phyloP scores from a whole-genome alignment of 2,329 filamentous ascomycete species.

The Neocucurbitaria cava region DNA sequence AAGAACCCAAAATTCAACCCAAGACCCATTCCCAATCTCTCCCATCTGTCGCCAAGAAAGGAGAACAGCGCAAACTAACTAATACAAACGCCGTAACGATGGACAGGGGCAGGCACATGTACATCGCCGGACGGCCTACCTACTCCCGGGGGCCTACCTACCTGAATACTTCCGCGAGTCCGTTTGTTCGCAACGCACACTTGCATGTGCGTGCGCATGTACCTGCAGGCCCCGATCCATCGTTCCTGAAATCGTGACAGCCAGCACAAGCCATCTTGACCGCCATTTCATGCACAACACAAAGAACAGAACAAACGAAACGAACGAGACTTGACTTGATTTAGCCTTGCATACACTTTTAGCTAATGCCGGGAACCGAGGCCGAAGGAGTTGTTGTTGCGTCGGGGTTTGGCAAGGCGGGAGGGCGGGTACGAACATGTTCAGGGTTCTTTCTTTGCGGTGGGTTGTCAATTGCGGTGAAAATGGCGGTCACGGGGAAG shows the following conservation, averaged over 20 bases:
- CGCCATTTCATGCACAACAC: conserved; percentile 5
- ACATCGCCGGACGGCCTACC: too few species aligned
- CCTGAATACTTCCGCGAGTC: too few species aligned
- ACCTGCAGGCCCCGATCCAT: not conserved
- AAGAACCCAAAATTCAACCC: not conserved
- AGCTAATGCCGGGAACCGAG: too few species aligned
- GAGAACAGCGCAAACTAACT: not conserved
- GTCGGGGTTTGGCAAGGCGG: not conserved
- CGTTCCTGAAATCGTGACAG: not conserved
- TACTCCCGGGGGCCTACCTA: too few species aligned
- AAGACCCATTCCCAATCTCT: too few species aligned
- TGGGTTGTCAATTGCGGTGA: conserved; percentile 10
- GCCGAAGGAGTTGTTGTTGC: too few species aligned
- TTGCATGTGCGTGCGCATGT: not conserved
- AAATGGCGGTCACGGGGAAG: conserved; percentile 20
- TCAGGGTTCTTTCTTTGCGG: not conserved
- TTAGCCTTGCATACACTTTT: too few species aligned
- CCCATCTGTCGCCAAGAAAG: not conserved
- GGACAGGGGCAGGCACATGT: not conserved
- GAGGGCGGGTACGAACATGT: not conserved
- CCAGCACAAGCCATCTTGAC: conserved; percentile 5
- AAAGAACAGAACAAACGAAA: too few species aligned
- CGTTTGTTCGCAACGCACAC: too few species aligned
- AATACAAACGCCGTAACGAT: not conserved
- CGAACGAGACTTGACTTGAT: too few species aligned